These are phyloP conservation scores for Aspergillus egyptiacus DNA, from an alignment of 495 filamentous ascomycete genomes.

Conservation along the genomic window DNA sequence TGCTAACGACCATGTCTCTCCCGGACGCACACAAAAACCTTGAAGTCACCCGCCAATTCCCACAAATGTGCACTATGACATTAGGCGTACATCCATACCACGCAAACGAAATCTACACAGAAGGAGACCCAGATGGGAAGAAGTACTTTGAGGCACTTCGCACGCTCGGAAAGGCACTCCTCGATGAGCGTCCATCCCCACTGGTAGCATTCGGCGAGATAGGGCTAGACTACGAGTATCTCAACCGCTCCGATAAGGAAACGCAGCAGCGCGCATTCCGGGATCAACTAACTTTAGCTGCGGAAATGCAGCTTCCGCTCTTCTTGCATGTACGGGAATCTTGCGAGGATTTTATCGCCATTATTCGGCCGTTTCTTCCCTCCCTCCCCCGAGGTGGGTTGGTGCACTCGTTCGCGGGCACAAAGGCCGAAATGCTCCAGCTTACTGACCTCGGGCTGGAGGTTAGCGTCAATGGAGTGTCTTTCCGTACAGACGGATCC, in stretches of 20 bases:
- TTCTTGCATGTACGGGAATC: slow-evolving; percentile 29
- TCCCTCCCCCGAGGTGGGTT: slow-evolving; percentile 20
- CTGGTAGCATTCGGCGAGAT: slow-evolving; percentile 30
- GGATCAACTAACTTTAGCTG: slow-evolving; percentile 23
- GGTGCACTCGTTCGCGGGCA: slow-evolving; percentile 30
- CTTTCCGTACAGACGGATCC: slow-evolving; percentile 24
- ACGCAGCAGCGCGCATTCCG: slow-evolving; percentile 27
- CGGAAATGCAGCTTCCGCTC: slow-evolving; percentile 21
- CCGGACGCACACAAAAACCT: slow-evolving; percentile 19
- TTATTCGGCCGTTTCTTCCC: slow-evolving; percentile 21
- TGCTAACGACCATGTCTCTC: slow-evolving; percentile 28
- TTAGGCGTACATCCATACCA: slow-evolving; percentile 31
- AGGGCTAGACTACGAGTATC: slow-evolving; percentile 28
- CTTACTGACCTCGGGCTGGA: slow-evolving; percentile 25
- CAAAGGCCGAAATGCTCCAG: slow-evolving; percentile 24
- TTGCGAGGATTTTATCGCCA: slow-evolving; percentile 23
- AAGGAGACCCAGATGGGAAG: neutral
- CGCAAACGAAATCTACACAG: slow-evolving; percentile 21
- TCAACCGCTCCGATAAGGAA: slow-evolving; percentile 24
- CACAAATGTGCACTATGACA: slow-evolving; percentile 26
- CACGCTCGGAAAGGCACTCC: slow-evolving; percentile 11
- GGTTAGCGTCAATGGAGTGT: slow-evolving; percentile 29
- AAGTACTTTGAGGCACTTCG: slow-evolving; percentile 11
- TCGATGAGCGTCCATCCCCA: neutral
- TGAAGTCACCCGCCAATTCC: slow-evolving; percentile 14